Evolutionary conservation across 2,329 filamentous ascomycete species (phyloP), one percentile per base, ranked within the genome.

Genomic region (Trichoderma guizhouense): DNA sequence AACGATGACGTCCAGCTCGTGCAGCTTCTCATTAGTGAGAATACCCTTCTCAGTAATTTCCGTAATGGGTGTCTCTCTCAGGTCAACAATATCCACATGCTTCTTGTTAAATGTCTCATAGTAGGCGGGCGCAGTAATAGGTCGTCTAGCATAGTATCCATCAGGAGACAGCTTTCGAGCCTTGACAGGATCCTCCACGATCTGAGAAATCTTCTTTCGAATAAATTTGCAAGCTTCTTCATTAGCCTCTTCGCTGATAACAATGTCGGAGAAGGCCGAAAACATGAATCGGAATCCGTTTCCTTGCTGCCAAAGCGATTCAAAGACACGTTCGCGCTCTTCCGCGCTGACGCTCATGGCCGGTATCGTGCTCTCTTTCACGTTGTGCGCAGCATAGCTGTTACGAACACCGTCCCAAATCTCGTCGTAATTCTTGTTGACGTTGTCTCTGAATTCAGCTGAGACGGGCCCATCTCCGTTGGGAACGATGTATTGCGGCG

Each of bases 221-320:
- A 65, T 51, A 32, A 51, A 65, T 3, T 65, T 65, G 28, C 62
- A 65, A 18, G 43, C 26, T 53, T 65, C 62, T 9, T 30, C 26
- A 21, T 65, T 65, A 18, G 62, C 62, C 12, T 65, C 62, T 53
- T n/a, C 62, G 2, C 62, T 65, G 7, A n/a, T 51, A 2, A 51
- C 18, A 4, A 65, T 47, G 15, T 65, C 62, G 2, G 36, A 47
- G 30, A 65, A 65, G 1, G 43, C 43, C 11, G 62, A 30, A 12
- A 32, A 65, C 62, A 65, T 32, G 39, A 65, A 65, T 14, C 62
- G 43, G 7, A 51, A 65, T n/a, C 62, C 62, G n/a, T 53, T 65
- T 15, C 36, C n/a, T 7, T 43, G 36, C 7, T 53, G 14, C 62
- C 62, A 65, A 21, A 32, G 18, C 1, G 26, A 28, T 8, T 65